These are phyloP conservation scores for Cutaneotrichosporon sp. DNA, from an alignment of 1,284 basidiomycete species.

Conservation along the genomic window DNA sequence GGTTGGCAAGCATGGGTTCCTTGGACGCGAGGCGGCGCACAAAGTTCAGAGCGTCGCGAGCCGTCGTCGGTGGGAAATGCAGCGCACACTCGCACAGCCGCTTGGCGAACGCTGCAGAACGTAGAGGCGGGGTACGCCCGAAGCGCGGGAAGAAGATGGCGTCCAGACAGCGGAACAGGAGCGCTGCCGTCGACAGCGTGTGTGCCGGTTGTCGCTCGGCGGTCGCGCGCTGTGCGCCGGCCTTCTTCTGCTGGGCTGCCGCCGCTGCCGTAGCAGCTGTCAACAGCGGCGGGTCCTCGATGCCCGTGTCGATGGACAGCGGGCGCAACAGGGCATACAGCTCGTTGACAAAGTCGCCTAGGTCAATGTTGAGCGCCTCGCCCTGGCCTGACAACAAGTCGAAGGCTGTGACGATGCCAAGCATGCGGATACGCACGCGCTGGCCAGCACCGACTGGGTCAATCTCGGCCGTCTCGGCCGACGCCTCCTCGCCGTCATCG, in stretches of 20 bases:
- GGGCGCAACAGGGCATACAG: constrained; percentile 52
- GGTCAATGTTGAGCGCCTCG: constrained; percentile 94
- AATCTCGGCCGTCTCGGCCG: constrained; percentile 20
- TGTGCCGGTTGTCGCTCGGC: constrained; percentile 26
- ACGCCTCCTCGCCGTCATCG: constrained; percentile 42
- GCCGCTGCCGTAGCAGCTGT: constrained; percentile 24
- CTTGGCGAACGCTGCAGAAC: constrained; percentile 86
- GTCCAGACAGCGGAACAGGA: constrained; percentile 79
- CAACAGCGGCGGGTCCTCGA: constrained; percentile 49
- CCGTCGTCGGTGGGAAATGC: constrained; percentile 66
- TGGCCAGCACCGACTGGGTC: constrained; percentile 32
- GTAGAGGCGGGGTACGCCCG: constrained; percentile 62
- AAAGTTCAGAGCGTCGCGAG: constrained; percentile 65
- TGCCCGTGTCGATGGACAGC: constrained; percentile 50
- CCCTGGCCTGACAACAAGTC: constrained; percentile 95
- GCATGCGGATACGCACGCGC: constrained; percentile 62
- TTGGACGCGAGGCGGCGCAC: constrained; percentile 65
- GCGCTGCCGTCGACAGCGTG: constrained; percentile 50
- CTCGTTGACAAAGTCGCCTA: constrained; percentile 74
- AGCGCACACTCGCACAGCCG: constrained; percentile 73
- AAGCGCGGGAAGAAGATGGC: constrained; percentile 67
- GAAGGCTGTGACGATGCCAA: constrained; percentile 91
- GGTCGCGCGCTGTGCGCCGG: constrained; percentile 5
- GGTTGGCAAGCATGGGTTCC: constrained; percentile 72
- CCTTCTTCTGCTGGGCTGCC: constrained; percentile 14